Evolutionary conservation across 2,329 filamentous ascomycete species (phyloP).

Genomic region (Claviceps digitariae): DNA sequence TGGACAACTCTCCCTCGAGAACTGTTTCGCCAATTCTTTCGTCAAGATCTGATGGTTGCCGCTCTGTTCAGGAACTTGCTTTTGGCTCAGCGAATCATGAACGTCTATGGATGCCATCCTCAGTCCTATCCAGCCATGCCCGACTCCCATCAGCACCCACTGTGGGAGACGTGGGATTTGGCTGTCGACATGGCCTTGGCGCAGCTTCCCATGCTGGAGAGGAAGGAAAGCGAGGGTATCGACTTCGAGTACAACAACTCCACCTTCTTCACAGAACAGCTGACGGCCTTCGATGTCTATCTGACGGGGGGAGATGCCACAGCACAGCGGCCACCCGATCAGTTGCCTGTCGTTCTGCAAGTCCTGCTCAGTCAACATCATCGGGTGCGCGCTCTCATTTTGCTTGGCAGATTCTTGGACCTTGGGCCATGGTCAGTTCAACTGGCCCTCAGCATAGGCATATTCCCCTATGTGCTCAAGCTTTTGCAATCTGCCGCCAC

Average conservation of each 20-base stretch:
- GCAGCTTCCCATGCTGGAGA: conserved; percentile 77
- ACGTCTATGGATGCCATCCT: conserved; percentile 88
- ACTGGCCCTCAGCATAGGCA: conserved; percentile 89
- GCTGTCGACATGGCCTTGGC: conserved; percentile 90
- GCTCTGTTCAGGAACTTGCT: conserved; percentile 94
- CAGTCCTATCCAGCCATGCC: conserved; percentile 86
- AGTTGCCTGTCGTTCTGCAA: conserved; percentile 90
- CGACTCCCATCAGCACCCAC: conserved; percentile 82
- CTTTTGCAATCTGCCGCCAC: conserved; percentile 86
- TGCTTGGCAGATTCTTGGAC: conserved; percentile 87
- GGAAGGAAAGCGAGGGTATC: conserved; percentile 55
- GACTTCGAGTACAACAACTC: conserved; percentile 93
- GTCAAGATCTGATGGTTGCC: conserved; percentile 98
- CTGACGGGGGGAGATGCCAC: conserved; percentile 68
- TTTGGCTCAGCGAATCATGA: conserved; percentile 89
- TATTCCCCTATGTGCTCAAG: conserved; percentile 98
- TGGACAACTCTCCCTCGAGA: conserved; percentile 90
- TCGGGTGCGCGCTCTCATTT: conserved; percentile 74
- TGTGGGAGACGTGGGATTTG: conserved; percentile 97
- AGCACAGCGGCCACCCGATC: conserved; percentile 78
- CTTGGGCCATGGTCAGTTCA: conserved; percentile 98
- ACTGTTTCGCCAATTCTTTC: conserved; percentile 90
- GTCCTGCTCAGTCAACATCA: conserved; percentile 94
- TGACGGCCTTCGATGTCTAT: conserved; percentile 96
- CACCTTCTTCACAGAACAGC: conserved; percentile 89